Conservation (phyloP, 352 stramenopile species). For the Globisporangium camurandrum region DNA sequence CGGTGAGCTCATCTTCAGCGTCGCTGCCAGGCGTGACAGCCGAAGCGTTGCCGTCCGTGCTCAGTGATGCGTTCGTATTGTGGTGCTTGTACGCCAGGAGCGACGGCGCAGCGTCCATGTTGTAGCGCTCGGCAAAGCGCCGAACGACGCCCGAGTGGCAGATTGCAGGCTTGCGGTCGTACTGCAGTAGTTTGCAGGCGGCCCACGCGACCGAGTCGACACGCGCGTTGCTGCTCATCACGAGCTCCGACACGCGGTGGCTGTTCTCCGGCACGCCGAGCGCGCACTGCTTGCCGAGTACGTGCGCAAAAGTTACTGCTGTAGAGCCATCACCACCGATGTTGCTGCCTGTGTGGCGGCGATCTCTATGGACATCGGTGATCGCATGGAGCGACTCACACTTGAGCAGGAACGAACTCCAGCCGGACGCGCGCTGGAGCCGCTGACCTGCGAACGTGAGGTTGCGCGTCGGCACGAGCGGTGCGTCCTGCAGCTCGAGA, state of each 20-base stretch:
- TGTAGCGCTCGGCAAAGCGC: slow-evolving; percentile 33
- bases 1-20: slow-evolving; percentile 27
- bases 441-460: slow-evolving; percentile 7
- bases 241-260: slow-evolving; percentile 20
- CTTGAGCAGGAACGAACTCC: slow-evolving; percentile 35
- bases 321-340: no score
- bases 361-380: no score
- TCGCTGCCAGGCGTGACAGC: slow-evolving; percentile 16
- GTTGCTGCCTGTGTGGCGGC: no score
- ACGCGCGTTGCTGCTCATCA: slow-evolving; percentile 34
- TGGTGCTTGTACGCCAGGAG: slow-evolving; percentile 1
- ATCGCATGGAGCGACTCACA: no score
- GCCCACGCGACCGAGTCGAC: slow-evolving; percentile 47
- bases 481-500: slow-evolving; percentile 4
- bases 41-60: neutral
- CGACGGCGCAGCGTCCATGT: slow-evolving; percentile 11
- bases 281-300: slow-evolving; percentile 30
- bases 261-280: slow-evolving; percentile 17
- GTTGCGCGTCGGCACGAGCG: slow-evolving; percentile 2
- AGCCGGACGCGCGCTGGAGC: slow-evolving; percentile 18
- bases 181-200: slow-evolving; percentile 37
- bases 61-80: slow-evolving; percentile 1
- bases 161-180: slow-evolving; percentile 35
- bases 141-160: slow-evolving; percentile 44
- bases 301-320: no score